Base-by-base conservation (phyloP, 441 rosid species). In the Hura crepitans region DNA sequence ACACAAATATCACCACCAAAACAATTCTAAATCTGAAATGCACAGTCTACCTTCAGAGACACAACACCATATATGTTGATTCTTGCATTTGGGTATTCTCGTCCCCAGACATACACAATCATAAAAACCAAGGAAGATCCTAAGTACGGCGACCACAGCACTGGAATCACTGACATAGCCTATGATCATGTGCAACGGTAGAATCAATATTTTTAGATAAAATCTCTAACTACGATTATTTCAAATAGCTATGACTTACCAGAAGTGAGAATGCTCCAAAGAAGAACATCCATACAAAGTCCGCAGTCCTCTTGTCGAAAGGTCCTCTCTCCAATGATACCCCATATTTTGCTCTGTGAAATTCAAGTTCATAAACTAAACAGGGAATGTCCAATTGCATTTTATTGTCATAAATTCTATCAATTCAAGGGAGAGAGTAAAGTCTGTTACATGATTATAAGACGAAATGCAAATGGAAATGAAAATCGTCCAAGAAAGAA, bases 261-360 rank as follows among this genome's bases (percentile, higher is more conserved):
- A 85, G 73, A 62, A 88, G 86, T 62, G 89, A 81, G 1, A 88
- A 18, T 18, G 90, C 90, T 61, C 90, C 93, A 60, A 82, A 83
- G 71, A 88, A 67, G 64, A 88, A 72, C 93, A 88, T 88, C 90
- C 93, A 88, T 27, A 86, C 78, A 74, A 68, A 86, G 66, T 88
- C 93, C 20, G 93, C 89, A 7, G 85, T 83, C 75, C 93, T 84
- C 78, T 85, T 86, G 78, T 85, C 87, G 61, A 88, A 88, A n/a
- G 90, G 82, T 39, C 85, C 93, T 61, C 80, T 81, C 81, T 88
- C 93, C 65, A 88, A 58, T 27, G 81, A 73, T 46, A 88, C 90
- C 31, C 90, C 89, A 76, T 83, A 86, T 75, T 69, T 83, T 61
- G 89, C 90, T 83, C 90, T 84, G 18, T 35, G 25, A 33, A 66